phyloP scores from a whole-genome alignment of 305 asterid species.

The Solanum chacoense region DNA sequence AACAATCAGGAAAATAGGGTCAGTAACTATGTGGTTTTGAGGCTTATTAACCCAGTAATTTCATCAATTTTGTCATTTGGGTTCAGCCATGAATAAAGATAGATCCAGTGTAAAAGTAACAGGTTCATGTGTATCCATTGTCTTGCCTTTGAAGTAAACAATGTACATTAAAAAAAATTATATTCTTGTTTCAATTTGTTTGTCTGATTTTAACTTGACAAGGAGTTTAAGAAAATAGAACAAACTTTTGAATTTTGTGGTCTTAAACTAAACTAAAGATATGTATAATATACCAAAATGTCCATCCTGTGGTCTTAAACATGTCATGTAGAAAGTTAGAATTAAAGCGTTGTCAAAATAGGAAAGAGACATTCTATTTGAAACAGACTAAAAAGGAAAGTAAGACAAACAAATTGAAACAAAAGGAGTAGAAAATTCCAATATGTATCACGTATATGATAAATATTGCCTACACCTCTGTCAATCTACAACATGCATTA shows the following conservation, averaged over 20 bases:
- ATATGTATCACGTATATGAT: not conserved
- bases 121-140: not conserved
- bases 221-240: not conserved
- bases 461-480: not conserved
- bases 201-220: not conserved
- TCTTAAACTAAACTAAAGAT: not conserved
- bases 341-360: not conserved
- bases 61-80: not conserved
- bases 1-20: not conserved
- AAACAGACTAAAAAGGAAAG: not conserved
- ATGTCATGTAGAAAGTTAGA: not conserved
- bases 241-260: not conserved
- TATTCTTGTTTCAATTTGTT: not conserved
- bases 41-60: not conserved
- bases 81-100: not conserved
- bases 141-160: not conserved
- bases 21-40: not conserved
- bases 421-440: not conserved
- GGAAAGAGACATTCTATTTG: not conserved
- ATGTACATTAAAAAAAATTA: not conserved
- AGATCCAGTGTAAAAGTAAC: not conserved
- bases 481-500: not conserved
- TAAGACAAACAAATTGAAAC: not conserved
- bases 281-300: not conserved
- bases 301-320: not conserved